phyloP scores from a whole-genome alignment of 2,329 filamentous ascomycete species.

The Neofusicoccum kwambonambiense region DNA sequence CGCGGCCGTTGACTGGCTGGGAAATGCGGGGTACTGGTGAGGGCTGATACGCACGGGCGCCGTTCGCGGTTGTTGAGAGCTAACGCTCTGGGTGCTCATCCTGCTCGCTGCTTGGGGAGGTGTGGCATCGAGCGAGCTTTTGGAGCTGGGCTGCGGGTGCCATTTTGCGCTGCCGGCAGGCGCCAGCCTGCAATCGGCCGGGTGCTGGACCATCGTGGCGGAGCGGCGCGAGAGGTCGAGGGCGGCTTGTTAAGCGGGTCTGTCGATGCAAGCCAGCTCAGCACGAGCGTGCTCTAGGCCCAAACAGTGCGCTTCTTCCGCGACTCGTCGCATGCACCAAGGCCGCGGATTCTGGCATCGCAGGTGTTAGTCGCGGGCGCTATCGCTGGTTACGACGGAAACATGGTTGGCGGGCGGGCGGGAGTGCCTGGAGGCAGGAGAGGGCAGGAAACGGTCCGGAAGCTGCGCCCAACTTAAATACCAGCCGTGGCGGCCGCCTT shows the following conservation, averaged over 20 bases:
- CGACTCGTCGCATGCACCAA: slow-evolving; percentile 17
- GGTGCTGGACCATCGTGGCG: slow-evolving; percentile 10
- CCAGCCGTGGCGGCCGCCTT: slow-evolving; percentile 2
- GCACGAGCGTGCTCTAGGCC: slow-evolving; percentile 17
- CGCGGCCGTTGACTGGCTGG: slow-evolving; percentile 15
- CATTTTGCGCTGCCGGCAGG: slow-evolving; percentile 15
- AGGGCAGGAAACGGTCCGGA: slow-evolving; percentile 11
- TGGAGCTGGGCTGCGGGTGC: slow-evolving; percentile 10
- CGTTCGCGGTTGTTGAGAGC: slow-evolving; percentile 14
- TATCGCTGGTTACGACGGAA: slow-evolving; percentile 15
- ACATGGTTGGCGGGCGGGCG: slow-evolving; percentile 15
- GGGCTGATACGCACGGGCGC: slow-evolving; percentile 7
- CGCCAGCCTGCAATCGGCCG: slow-evolving; percentile 14
- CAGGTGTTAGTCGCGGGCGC: slow-evolving; percentile 15
- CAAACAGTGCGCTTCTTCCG: slow-evolving; percentile 13
- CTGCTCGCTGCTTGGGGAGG: slow-evolving; percentile 12
- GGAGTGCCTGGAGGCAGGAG: slow-evolving; percentile 7
- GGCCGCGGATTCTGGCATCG: slow-evolving; percentile 14
- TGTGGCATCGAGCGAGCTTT: slow-evolving; percentile 14
- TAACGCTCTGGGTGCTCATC: slow-evolving; percentile 14
- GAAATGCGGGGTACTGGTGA: slow-evolving; percentile 18
- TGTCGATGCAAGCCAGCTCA: slow-evolving; percentile 18
- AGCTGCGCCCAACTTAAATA: slow-evolving; percentile 15
- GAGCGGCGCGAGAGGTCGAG: slow-evolving; percentile 13
- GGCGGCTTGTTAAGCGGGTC: slow-evolving; percentile 8